phyloP scores from a whole-genome alignment of 768 basidiomycete species.

The Suillus subluteus region DNA sequence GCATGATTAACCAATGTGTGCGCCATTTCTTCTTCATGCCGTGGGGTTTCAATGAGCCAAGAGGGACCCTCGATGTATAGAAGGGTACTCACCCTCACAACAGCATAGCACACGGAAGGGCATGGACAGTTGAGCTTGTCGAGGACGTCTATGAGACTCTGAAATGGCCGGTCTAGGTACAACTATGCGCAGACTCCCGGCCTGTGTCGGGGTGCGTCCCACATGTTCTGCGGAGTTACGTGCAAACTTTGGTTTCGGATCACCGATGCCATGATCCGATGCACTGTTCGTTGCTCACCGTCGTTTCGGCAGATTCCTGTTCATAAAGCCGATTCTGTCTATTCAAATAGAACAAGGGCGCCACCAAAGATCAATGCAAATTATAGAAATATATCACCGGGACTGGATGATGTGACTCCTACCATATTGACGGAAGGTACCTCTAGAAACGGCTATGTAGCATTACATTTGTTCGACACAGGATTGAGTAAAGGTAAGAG shows the following conservation, averaged over 20 bases:
- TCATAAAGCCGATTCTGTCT: slow-evolving; percentile 37
- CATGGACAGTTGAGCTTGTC: background rate
- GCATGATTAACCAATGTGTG: no score
- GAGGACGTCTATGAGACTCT: no score
- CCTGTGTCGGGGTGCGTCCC: background rate
- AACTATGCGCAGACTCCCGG: background rate
- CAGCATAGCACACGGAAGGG: background rate
- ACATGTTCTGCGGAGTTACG: background rate
- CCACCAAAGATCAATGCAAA: slow-evolving; percentile 33
- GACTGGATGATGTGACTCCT: slow-evolving; percentile 9
- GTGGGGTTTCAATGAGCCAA: background rate
- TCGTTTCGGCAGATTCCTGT: slow-evolving; percentile 13
- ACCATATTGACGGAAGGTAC: slow-evolving; percentile 42
- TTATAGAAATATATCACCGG: slow-evolving; percentile 37
- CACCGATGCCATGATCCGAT: background rate
- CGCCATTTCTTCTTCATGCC: no score
- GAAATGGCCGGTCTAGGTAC: background rate
- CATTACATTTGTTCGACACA: background rate
- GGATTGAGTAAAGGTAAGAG: background rate
- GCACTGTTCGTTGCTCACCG: background rate
- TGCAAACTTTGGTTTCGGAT: background rate
- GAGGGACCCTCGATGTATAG: background rate
- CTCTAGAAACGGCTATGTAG: slow-evolving; percentile 25
- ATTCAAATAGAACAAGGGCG: slow-evolving; percentile 32
- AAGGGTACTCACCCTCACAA: background rate